Evolutionary conservation across 805 yeast genomes (phyloP), one percentile per base, ranked within the genome.

Genomic region (Yarrowia divulgata): DNA sequence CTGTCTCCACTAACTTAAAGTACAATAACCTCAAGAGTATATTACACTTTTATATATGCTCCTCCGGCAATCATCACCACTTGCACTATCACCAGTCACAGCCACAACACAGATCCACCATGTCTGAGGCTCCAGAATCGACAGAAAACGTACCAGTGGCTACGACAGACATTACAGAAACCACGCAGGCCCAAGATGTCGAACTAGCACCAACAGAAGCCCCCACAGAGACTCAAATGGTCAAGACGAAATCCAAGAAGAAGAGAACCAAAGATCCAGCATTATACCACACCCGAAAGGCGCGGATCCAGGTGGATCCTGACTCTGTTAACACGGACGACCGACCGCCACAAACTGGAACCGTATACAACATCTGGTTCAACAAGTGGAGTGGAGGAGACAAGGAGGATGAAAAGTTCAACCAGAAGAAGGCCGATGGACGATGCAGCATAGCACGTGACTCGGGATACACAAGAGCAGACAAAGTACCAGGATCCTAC

Each of bases 361-460:
- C 87, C 8, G 86, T 87, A 0, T 93, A 90, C 81, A 93, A 93
- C 74, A 83, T 91, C 16, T 93, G 98, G 98, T 93, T 86, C 77
- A 82, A 89, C 69, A 89, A 89, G 77, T 93, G 97, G 97, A 87
- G 95, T 8, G 92, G 93, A 0, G 93, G 91, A 14, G 90, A 86
- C 70, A 77, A 79, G 14, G 77, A 81, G 18, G 82, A 80, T 39
- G 78, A 75, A 18, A 72, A 58, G 71, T 69, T 52, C 76, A 71
- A 72, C 78, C 79, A 80, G 80, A 34, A 48, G 76, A 85, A 76
- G 79, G 85, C 87, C 77, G 90, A 84, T 42, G 87, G 84, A 73
- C 80, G 88, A 70, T 87, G 94, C 62, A 80, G 88, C 71, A 81
- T 90, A 9, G 81, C 76, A 14, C 75, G 77, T 58, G 97, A 94